These are phyloP conservation scores for Fusarium coicis DNA, from an alignment of 2,329 filamentous ascomycete genomes.

Conservation along the genomic window DNA sequence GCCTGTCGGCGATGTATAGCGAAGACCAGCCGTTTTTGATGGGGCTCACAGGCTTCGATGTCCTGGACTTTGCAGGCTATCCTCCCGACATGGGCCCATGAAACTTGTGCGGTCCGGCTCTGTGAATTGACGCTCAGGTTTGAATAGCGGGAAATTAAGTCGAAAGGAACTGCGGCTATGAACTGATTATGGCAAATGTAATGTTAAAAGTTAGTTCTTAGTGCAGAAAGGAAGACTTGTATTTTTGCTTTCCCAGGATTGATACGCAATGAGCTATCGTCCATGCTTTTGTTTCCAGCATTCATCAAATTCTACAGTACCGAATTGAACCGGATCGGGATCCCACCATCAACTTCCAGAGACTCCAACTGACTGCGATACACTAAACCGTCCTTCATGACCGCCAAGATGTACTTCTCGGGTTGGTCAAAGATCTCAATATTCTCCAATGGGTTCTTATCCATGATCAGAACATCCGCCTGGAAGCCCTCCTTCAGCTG, in stretches of 20 bases:
- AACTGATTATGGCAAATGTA: background rate
- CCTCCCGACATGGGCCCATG: background rate
- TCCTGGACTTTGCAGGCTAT: background rate
- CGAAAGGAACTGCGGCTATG: no score
- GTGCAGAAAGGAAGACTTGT: fast-evolving
- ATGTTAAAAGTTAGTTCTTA: background rate
- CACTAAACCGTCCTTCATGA: background rate
- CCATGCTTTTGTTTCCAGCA: fast-evolving
- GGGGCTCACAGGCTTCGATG: background rate
- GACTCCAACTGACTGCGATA: background rate
- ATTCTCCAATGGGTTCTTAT: background rate
- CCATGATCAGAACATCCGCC: background rate
- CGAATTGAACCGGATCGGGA: background rate
- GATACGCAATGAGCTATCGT: background rate
- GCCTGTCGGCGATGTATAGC: background rate
- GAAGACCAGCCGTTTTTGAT: background rate
- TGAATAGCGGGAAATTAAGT: no score
- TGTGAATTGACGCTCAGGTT: no score
- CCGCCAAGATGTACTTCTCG: background rate
- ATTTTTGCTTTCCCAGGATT: background rate
- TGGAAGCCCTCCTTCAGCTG: background rate
- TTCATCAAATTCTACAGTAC: background rate
- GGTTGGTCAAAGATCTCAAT: background rate
- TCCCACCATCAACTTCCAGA: background rate
- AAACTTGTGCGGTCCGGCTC: no score